Conservation (phyloP, 768 basidiomycete genomes). For the Lentinula edodes region DNA sequence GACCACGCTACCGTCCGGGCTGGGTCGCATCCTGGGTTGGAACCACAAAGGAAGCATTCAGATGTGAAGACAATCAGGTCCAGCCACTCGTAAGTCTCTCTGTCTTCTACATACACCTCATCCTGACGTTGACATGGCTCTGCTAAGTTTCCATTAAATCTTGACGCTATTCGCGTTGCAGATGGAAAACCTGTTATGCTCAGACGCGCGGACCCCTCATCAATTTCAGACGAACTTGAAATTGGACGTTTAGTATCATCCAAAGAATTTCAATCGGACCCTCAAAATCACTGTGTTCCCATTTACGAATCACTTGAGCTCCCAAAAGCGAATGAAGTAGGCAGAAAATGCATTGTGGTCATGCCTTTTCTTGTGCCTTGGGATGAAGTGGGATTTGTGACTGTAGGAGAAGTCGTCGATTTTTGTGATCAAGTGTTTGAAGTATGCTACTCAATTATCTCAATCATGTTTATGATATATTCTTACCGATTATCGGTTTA, state of each 20-base stretch:
- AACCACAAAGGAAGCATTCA: background rate
- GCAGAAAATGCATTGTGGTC: conserved; percentile 14
- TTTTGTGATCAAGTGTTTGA: conserved; percentile 27
- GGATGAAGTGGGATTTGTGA: conserved; percentile 16
- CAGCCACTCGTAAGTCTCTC: background rate
- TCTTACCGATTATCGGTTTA: too few relatives aligned
- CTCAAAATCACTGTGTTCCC: conserved; percentile 30
- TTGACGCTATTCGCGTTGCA: conserved; percentile 11
- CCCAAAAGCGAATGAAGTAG: conserved; percentile 14
- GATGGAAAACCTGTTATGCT: conserved; percentile 19
- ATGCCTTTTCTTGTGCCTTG: conserved; percentile 23
- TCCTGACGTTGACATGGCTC: conserved; percentile 21
- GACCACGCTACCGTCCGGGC: conserved; percentile 23
- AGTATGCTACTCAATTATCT: conserved; percentile 11
- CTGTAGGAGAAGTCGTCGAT: conserved; percentile 18
- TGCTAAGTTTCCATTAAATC: conserved; percentile 4
- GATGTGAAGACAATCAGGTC: conserved; percentile 8
- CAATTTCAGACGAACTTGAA: conserved; percentile 21
- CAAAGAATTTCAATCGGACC: conserved; percentile 8
- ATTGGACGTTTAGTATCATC: conserved; percentile 20
- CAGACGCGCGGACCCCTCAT: conserved; percentile 16
- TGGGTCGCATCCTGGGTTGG: too few relatives aligned
- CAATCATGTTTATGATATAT: too few relatives aligned
- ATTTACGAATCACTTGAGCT: conserved; percentile 16
- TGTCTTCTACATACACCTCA: background rate